phyloP scores from a whole-genome alignment of 2,329 filamentous ascomycete genomes.

The Neopestalotiopsis sp. region DNA sequence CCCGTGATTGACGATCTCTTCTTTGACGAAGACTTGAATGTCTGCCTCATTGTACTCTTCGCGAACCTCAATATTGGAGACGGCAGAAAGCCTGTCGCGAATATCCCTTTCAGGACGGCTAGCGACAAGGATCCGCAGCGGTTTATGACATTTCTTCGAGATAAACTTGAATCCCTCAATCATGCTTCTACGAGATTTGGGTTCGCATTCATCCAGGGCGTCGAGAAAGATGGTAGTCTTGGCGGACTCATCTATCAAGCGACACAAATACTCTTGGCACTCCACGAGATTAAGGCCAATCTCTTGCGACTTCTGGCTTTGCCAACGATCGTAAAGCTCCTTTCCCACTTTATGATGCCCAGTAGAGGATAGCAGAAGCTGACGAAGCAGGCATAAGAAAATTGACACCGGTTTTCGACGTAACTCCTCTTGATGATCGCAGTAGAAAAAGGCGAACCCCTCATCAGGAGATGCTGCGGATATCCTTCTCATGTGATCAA shows the following conservation, averaged over 20 bases:
- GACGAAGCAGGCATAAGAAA: not conserved
- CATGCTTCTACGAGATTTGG: not conserved
- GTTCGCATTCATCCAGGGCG: not conserved
- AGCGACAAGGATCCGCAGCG: not conserved
- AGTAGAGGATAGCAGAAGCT: not conserved
- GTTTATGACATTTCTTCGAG: not conserved
- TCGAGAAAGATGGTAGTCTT: not conserved
- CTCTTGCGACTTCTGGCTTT: not conserved
- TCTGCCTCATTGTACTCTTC: not conserved
- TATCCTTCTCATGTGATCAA: not conserved
- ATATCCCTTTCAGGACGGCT: conserved; percentile 3
- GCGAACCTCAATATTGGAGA: not conserved
- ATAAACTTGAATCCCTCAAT: not conserved
- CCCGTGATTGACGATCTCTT: not conserved
- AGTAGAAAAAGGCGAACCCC: not conserved
- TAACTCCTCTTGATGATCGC: not conserved
- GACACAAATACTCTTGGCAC: not conserved
- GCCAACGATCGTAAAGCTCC: not conserved
- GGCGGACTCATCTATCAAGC: not conserved
- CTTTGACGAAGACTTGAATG: not conserved
- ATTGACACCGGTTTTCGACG: not conserved
- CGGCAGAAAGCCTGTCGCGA: not conserved
- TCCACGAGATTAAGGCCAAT: not conserved
- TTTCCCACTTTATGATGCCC: not conserved
- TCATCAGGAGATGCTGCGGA: not conserved